Conservation (phyloP, 2,329 filamentous ascomycete species). For the Cladosporium sp. region DNA sequence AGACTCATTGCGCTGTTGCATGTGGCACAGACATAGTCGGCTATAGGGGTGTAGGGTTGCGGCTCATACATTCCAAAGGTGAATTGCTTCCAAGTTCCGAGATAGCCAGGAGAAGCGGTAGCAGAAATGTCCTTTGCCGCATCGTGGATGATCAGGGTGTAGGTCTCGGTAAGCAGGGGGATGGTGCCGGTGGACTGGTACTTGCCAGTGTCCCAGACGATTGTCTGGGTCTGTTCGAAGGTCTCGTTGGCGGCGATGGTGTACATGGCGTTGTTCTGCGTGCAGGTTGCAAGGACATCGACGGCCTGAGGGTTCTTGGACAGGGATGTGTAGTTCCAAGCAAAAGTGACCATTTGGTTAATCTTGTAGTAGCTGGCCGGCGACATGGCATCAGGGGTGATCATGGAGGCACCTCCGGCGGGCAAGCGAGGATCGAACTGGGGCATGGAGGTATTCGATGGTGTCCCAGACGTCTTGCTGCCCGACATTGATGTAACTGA, state of each 20-base stretch:
- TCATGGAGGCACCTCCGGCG: constrained; percentile 58
- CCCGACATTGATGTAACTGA: constrained; percentile 15
- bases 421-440: constrained; percentile 50
- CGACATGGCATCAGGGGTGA: constrained; percentile 51
- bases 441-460: constrained; percentile 27
- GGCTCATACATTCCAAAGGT: constrained; percentile 61
- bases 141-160: constrained; percentile 62
- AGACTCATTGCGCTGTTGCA: constrained; percentile 52
- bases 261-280: constrained; percentile 55
- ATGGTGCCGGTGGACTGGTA: constrained; percentile 48
- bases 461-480: constrained; percentile 7
- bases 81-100: constrained; percentile 49
- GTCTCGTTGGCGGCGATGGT: constrained; percentile 59
- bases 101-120: constrained; percentile 50
- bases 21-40: constrained; percentile 47
- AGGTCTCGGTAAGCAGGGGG: constrained; percentile 55
- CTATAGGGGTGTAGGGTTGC: constrained; percentile 48
- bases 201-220: constrained; percentile 56
- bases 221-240: constrained; percentile 32
- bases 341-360: constrained; percentile 58
- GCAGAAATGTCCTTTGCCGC: constrained; percentile 50
- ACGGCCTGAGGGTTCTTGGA: constrained; percentile 55
- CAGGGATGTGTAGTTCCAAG: constrained; percentile 66
- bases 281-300: constrained; percentile 60
- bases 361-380: constrained; percentile 59